Evolutionary conservation across 129 eudicot species (phyloP), one percentile per base, ranked within the genome.

Genomic region (Glebionis coronaria): DNA sequence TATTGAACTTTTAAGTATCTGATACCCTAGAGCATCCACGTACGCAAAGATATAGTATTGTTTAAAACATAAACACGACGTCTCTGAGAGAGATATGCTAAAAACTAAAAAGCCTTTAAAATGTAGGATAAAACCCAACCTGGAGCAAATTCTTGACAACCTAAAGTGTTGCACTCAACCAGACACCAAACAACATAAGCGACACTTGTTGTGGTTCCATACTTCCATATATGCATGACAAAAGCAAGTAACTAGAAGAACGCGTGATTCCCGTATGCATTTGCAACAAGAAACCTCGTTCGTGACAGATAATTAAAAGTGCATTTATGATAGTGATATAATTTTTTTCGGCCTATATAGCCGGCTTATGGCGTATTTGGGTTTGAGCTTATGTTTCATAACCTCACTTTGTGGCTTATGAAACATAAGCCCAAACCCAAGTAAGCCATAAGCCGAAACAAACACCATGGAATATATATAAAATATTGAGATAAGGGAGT

Each of bases 1-100:
- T 93, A 71, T 93, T 93, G 45, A 93, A 73, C 77, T 93, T 84
- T 93, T 93, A 61, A 93, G 79, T 78, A 93, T 93, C 74, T 93
- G 99, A 82, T 93, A 93, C 23, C 97, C 97, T 63, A 97, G 99
- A 77, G 99, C 99, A 89, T 93, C 99, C 79, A 93, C 97, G 68
- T 93, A 93, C 2, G 92, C 95, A 73, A 93, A 93, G 77, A 93
- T 93, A 77, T 93, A 93, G 85, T 93, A 93, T 97, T 93, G 92
- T 82, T 23, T 23, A 23, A 23, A 0, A 23, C 25, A 23, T 23
- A 23, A 23, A 23, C 74, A 82, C 77, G 23, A 65, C 15, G 77
- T 55, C n/a, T 61, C 38, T 77, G 69, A 78, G 81, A 74, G 65
- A 76, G 19, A 60, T 46, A 27, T 79, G 12, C 51, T 5, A n/a